Evolutionary conservation across 1,284 basidiomycete species (phyloP), one percentile per base, ranked within the genome.

Genomic region (Macrocystidia cucumis): DNA sequence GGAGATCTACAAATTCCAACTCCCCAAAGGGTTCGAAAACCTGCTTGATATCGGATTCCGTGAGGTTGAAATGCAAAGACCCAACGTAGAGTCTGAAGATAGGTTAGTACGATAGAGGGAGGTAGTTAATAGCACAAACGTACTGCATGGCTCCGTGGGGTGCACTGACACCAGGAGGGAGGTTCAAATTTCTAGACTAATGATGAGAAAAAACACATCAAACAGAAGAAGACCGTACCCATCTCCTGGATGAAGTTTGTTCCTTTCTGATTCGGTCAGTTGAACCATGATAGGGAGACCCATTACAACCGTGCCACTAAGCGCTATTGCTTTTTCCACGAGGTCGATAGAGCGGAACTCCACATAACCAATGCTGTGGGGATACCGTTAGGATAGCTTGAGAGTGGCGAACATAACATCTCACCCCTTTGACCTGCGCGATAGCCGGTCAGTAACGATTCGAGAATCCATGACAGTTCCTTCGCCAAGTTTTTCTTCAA

Each of bases 11-110:
- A 65, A 95, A 95, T 60, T 95, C 93, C 47, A 99, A 74, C 60
- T 91, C 87, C 48, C 95, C 95, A 58, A 98, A 99, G 3, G 95
- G 92, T 56, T 95, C 91, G 60, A 99, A 99, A 46, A 98, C 95
- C 71, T 96, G 88, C 60, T 86, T 89, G 61, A 99, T 86, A 68
- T 98, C 93, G 47, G 90, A 85, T 60, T 93, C 87, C 34, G 88
- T 90, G 44, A 99, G 81, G 59, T 91, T 92, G 70, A 95, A 97
- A 59, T 97, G 90, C 31, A 99, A 67, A 43, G 91, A 95, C 43
- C 93, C 91, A 54, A 99, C 91, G 57, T 96, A 98, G 54, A 99
- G 77, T 57, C 93, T 90, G 42, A 20, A 29, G 25, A 19, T 24
- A 8, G 3, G n/a, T 28, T 16, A 29, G 31, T 7, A 29, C 5